Percentiles rank a stretch among this genome's conserved stretches.
phyloP scores from a whole-genome alignment of 164 flowering plant species.

The Vitis amurensis region DNA sequence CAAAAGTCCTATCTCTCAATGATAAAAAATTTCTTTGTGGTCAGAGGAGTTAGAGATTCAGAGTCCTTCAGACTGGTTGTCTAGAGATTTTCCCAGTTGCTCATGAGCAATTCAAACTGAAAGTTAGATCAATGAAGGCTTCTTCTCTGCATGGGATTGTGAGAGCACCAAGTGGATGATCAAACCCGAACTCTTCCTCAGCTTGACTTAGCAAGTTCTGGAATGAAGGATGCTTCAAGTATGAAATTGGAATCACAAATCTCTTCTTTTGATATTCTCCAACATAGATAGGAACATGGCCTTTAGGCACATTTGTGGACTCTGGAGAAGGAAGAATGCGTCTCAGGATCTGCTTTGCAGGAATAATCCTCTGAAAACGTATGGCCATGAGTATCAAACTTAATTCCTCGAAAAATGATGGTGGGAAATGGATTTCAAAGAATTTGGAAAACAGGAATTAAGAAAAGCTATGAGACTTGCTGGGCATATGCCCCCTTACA shows the following conservation, averaged over 20 bases:
- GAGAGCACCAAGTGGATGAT: constrained; percentile 51
- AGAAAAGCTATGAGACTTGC: too few species aligned
- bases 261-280: constrained; percentile 38
- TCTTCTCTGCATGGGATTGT: constrained; percentile 50
- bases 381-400: too few species aligned
- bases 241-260: constrained; percentile 41
- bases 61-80: too few species aligned
- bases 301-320: constrained; percentile 28
- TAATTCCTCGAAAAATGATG: too few species aligned
- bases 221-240: constrained; percentile 43
- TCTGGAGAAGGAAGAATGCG: neutral
- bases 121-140: constrained; percentile 30
- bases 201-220: constrained; percentile 37
- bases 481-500: too few species aligned
- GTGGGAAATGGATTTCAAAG: too few species aligned
- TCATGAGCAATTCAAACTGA: constrained; percentile 22
- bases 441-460: too few species aligned
- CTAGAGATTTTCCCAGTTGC: too few species aligned
- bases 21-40: too few species aligned
- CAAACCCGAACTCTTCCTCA: constrained; percentile 51
- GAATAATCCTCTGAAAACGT: too few species aligned
- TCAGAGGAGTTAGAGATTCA: too few species aligned
- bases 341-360: neutral
- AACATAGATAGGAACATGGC: constrained; percentile 34
- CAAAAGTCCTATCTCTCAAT: too few species aligned